These are phyloP conservation scores for Millerozyma acaciae DNA, from an alignment of 805 yeast genomes.

Conservation along the genomic window DNA sequence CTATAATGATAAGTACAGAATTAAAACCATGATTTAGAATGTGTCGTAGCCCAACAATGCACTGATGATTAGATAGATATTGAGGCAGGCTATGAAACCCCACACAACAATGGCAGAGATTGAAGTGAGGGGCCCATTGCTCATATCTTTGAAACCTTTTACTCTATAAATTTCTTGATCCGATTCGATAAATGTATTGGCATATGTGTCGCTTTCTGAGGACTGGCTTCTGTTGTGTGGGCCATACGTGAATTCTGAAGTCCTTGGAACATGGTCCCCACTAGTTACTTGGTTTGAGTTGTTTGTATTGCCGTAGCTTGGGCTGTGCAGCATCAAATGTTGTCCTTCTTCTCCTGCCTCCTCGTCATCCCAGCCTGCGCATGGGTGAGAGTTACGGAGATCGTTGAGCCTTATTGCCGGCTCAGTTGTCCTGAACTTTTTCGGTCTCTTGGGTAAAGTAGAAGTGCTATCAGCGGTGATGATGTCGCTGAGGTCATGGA, in stretches of 20 bases:
- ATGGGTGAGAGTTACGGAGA: slow-evolving; percentile 38
- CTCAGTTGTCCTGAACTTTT: slow-evolving; percentile 28
- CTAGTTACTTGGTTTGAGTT: neutral
- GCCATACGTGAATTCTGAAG: slow-evolving; percentile 1
- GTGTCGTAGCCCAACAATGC: slow-evolving; percentile 26
- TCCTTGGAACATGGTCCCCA: neutral
- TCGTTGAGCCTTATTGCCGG: slow-evolving; percentile 41
- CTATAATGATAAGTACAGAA: neutral
- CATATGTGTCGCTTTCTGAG: neutral
- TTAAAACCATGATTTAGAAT: slow-evolving; percentile 8
- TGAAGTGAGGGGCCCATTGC: slow-evolving; percentile 58
- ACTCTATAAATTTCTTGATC: slow-evolving; percentile 18
- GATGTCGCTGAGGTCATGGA: slow-evolving; percentile 1
- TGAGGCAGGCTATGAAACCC: slow-evolving; percentile 67
- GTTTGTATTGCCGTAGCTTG: neutral
- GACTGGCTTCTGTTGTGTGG: neutral
- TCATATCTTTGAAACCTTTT: slow-evolving; percentile 55
- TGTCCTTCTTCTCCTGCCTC: slow-evolving; percentile 15
- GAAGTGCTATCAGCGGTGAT: slow-evolving; percentile 1
- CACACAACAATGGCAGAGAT: slow-evolving; percentile 58
- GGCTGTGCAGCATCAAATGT: slow-evolving; percentile 11
- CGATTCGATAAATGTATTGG: neutral
- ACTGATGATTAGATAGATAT: slow-evolving; percentile 59
- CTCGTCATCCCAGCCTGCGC: slow-evolving; percentile 40
- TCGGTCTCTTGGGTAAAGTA: neutral